Percentiles rank a stretch among this genome's conserved stretches.
Evolutionary conservation across 2,329 filamentous ascomycete species (phyloP).

Genomic region (Microascus cirrosus): DNA sequence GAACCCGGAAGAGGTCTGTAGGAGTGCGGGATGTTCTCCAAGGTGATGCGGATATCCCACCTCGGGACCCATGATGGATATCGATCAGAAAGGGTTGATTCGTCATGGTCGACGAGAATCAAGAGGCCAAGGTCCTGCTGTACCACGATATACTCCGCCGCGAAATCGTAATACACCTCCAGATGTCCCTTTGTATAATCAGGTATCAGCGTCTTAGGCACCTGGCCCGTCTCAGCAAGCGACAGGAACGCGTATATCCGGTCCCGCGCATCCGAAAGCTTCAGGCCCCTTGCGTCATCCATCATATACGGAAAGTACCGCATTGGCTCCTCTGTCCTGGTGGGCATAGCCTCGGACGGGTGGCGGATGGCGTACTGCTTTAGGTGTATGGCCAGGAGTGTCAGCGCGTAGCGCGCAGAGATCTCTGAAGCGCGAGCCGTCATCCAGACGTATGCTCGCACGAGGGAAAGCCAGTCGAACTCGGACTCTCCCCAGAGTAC

Average conservation of each 20-base stretch:
- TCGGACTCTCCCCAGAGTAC: neutral
- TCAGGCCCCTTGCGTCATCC: neutral
- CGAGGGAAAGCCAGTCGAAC: neutral
- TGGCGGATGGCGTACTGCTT: neutral
- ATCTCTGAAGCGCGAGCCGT: neutral
- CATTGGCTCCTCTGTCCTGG: neutral
- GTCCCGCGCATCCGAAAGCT: constrained; percentile 1
- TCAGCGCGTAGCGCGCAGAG: neutral
- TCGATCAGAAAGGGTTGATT: neutral
- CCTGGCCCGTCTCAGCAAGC: neutral
- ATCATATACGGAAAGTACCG: neutral
- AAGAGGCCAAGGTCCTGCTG: neutral
- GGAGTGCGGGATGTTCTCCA: neutral
- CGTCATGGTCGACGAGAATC: neutral
- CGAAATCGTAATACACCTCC: neutral
- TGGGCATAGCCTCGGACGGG: neutral
- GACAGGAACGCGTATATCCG: constrained; percentile 4
- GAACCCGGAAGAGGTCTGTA: neutral
- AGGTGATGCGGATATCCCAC: neutral
- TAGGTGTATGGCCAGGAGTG: neutral
- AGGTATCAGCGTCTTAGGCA: neutral
- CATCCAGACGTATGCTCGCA: neutral
- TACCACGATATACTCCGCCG: neutral
- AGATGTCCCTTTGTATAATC: constrained; percentile 1
- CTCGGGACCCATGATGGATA: neutral